Percentiles rank a stretch among this genome's conserved stretches.
Conservation (phyloP, 768 basidiomycete species). For the Mycena polygramma region DNA sequence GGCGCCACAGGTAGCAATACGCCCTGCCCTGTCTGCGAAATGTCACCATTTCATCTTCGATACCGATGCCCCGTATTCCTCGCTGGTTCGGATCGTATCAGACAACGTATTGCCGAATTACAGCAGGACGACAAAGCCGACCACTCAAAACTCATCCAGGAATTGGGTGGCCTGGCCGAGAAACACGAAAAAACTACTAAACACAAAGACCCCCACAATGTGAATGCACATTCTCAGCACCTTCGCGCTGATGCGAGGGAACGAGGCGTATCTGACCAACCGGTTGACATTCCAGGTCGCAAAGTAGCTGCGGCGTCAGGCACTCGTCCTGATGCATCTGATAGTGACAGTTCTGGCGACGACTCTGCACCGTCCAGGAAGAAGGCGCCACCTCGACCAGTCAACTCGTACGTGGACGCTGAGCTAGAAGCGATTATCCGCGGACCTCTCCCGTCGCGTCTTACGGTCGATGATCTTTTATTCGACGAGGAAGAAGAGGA, state of each 20-base stretch:
- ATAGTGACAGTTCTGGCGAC: conserved; percentile 26
- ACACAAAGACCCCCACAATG: conserved; percentile 22
- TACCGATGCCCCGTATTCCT: conserved; percentile 62
- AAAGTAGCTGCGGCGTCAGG: conserved; percentile 2
- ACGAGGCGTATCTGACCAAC: conserved; percentile 29
- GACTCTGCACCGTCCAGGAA: conserved; percentile 25
- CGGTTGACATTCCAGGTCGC: conserved; percentile 15
- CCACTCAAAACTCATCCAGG: conserved; percentile 51
- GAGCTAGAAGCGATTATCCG: conserved; percentile 58
- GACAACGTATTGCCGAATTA: conserved; percentile 60
- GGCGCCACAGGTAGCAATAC: conserved; percentile 4
- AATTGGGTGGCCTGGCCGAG: conserved; percentile 54
- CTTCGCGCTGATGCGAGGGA: conserved; percentile 8
- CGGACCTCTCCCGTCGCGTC: conserved; percentile 50
- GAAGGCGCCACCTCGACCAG: not conserved
- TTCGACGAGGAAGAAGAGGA: conserved; percentile 29
- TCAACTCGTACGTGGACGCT: conserved; percentile 7
- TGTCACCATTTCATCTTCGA: conserved; percentile 60
- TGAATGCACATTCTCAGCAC: conserved; percentile 29
- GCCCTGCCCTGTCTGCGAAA: conserved; percentile 61
- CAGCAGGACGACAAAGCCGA: conserved; percentile 45
- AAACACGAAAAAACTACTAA: conserved; percentile 44
- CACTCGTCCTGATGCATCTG: conserved; percentile 13
- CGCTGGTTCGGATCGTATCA: conserved; percentile 58
- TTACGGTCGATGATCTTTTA: conserved; percentile 45